Percentiles rank a stretch among this genome's conserved stretches.
Conservation (phyloP, 202 grass and related monocot genomes). For the Carex arenaria region DNA sequence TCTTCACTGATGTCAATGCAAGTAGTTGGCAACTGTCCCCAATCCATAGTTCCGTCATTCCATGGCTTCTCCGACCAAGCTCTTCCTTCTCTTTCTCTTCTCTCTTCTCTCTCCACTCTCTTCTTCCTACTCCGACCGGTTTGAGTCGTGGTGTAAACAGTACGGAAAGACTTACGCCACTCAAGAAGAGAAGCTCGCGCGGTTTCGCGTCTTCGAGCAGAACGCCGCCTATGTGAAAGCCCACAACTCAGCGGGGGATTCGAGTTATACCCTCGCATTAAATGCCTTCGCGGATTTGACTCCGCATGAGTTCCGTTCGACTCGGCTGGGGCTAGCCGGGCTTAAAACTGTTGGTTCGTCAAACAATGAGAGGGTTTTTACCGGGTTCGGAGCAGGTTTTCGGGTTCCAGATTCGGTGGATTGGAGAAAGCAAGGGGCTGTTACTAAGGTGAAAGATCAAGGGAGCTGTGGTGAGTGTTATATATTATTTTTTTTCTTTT, state of each 20-base stretch:
- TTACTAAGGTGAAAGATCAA: conserved; percentile 86
- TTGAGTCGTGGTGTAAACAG: conserved; percentile 80
- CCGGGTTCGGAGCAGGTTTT: conserved; percentile 21
- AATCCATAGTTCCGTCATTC: not conserved
- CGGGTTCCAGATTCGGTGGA: conserved; percentile 54
- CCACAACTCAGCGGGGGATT: conserved; percentile 36
- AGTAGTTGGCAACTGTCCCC: not conserved
- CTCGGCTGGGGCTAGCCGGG: conserved; percentile 48
- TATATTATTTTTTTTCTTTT: not conserved
- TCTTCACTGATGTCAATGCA: too few relatives aligned
- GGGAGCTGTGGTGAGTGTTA: conserved; percentile 69
- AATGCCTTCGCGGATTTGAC: conserved; percentile 85
- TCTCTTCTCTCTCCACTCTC: not conserved
- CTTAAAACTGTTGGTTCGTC: not conserved
- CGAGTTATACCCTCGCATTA: conserved; percentile 61
- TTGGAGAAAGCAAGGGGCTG: conserved; percentile 76
- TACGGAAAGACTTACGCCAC: conserved; percentile 65
- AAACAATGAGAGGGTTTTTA: not conserved
- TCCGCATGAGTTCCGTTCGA: conserved; percentile 63
- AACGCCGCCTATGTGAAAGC: conserved; percentile 65
- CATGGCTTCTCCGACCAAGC: not conserved
- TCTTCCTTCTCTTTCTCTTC: not conserved
- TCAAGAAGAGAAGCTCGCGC: conserved; percentile 55
- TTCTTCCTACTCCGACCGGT: conserved; percentile 38
- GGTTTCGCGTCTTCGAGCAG: conserved; percentile 66